Evolutionary conservation across 805 yeast species (phyloP), one percentile per base, ranked within the genome.

Genomic region (Peterozyma xylosa): DNA sequence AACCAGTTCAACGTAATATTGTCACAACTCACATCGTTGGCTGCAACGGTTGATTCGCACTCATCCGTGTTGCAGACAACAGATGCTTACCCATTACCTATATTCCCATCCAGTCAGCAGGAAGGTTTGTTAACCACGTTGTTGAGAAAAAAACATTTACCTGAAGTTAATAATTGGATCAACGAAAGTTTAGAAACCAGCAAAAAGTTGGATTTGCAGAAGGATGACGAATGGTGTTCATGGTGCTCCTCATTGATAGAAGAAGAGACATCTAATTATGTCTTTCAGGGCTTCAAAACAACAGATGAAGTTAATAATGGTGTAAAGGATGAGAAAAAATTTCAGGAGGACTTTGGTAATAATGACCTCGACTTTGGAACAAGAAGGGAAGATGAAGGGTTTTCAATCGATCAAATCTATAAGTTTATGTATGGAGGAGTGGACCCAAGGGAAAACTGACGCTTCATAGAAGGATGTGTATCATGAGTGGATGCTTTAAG

Each of bases 91-190:
- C 99, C 99, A 1, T 67, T 86, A 43, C 83, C 90, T 0, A 73
- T 74, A 16, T 93, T 91, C 58, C 97, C 97, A 9, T 78, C 95
- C 0, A 76, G 87, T 1, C 84, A 86, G 37, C 90, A 86, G 50
- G 90, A 86, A 54, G 86, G 88, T 2, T 69, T 93, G 33, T 64
- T 90, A 41, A 85, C 95, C 0, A 89, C 97, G 0, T 67, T 93
- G 47, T 62, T 93, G 47, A 73, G 98, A 46, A 93, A 90, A 59
- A 91, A 90, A 58, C 82, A 83, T 41, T 67, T 86, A 10, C 98
- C 99, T 0, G 97, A 90, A 49, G 95, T 91, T 2, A 86, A 80
- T 42, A 85, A 78, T 39, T 91, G 98, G 97, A 75, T 89, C 7
- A 70, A 70, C 15, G 58, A 61, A 14, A 45, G 41, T 17, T 34